Evolutionary conservation across 768 basidiomycete species (phyloP).

Genomic region (Rhizopogon sp.): DNA sequence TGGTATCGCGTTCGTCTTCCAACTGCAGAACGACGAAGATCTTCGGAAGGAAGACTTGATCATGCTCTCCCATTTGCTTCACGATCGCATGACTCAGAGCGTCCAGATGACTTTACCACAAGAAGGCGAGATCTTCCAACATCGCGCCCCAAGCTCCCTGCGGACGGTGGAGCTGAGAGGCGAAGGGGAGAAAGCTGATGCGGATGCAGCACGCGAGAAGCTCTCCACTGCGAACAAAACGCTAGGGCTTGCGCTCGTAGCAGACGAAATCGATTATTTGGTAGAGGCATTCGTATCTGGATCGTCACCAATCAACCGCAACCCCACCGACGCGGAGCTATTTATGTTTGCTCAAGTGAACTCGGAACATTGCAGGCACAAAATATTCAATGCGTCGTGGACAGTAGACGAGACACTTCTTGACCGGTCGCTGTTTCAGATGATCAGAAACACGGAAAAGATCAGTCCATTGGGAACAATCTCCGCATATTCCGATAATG

Average conservation of each 20-base stretch:
- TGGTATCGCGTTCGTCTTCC: conserved; percentile 67
- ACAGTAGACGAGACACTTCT: conserved; percentile 67
- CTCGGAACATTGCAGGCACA: conserved; percentile 99
- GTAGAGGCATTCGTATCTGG: conserved; percentile 84
- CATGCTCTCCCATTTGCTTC: conserved; percentile 64
- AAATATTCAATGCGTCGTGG: conserved; percentile 99
- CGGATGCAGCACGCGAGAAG: conserved; percentile 47
- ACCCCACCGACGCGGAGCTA: conserved; percentile 95
- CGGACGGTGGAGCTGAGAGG: conserved; percentile 60
- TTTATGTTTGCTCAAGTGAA: conserved; percentile 99
- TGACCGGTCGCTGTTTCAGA: conserved; percentile 81
- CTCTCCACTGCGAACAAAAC: conserved; percentile 75
- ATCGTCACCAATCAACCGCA: conserved; percentile 57
- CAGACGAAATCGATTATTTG: conserved; percentile 90
- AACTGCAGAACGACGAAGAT: conserved; percentile 32
- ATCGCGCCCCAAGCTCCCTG: conserved; percentile 61
- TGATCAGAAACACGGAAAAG: conserved; percentile 96
- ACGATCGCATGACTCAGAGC: conserved; percentile 97
- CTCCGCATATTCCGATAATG: conserved; percentile 97
- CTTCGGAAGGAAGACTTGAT: conserved; percentile 45
- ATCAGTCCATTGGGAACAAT: conserved; percentile 73
- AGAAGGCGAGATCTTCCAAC: conserved; percentile 52
- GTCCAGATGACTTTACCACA: conserved; percentile 55
- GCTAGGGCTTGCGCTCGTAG: conserved; percentile 85
- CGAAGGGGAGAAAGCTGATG: conserved; percentile 17